phyloP scores from a whole-genome alignment of 106 monocot species.

The Agapanthus africanus region DNA sequence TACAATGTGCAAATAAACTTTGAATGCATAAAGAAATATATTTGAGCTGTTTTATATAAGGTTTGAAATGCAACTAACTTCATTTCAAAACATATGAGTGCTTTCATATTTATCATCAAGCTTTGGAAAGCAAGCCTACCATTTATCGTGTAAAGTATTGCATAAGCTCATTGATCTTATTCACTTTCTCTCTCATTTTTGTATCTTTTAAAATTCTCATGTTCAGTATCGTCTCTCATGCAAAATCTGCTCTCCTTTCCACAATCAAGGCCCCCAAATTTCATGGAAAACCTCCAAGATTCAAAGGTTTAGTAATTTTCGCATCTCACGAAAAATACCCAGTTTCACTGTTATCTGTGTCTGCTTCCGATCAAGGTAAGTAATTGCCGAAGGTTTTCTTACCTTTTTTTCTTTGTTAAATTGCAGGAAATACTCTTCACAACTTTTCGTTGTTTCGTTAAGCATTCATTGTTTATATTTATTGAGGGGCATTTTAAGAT shows the following conservation, averaged over 20 bases:
- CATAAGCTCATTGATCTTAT: too few relatives aligned
- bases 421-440: background rate
- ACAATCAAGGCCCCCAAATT: constrained; percentile 2
- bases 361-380: too few relatives aligned
- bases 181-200: background rate
- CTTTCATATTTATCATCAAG: background rate
- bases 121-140: background rate
- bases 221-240: background rate
- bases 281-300: background rate
- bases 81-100: background rate
- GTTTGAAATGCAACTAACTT: background rate
- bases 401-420: too few relatives aligned
- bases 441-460: background rate
- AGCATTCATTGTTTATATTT: background rate
- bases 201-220: background rate
- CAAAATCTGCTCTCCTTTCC: background rate
- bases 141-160: background rate
- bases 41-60: background rate
- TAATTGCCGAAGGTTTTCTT: background rate
- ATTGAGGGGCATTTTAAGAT: background rate
- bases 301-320: background rate
- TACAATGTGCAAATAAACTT: too few relatives aligned
- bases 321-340: background rate
- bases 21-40: too few relatives aligned
- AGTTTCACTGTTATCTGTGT: too few relatives aligned